phyloP scores from a whole-genome alignment of 306 rosid genomes.

The Pyrus pyrifolia region DNA sequence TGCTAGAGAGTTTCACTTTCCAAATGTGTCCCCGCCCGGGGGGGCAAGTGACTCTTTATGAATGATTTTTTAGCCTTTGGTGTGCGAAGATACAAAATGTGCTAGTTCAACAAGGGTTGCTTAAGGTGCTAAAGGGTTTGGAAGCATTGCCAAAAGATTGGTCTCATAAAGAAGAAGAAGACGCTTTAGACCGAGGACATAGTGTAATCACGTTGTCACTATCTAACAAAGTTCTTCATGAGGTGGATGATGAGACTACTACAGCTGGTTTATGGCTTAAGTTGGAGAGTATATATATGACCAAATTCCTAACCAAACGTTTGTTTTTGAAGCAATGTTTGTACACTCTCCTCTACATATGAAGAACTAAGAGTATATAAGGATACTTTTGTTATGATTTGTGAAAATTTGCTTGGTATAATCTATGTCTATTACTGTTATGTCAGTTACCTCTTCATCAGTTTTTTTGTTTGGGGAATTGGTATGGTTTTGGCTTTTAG shows the following conservation, averaged over 20 bases:
- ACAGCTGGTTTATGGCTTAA: background rate
- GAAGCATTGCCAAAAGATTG: background rate
- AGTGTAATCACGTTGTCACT: background rate
- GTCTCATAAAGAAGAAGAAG: background rate
- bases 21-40: too few species aligned
- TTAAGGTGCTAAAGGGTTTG: background rate
- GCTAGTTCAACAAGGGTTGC: background rate
- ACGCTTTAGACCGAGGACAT: background rate
- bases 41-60: too few species aligned
- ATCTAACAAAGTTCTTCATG: background rate
- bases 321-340: background rate
- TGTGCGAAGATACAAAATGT: background rate
- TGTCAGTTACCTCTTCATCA: background rate
- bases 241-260: background rate
- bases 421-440: too few species aligned
- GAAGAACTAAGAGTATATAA: too few species aligned
- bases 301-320: background rate
- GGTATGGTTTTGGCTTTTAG: background rate
- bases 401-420: too few species aligned
- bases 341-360: background rate
- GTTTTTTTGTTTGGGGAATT: background rate
- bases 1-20: too few species aligned
- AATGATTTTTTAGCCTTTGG: background rate
- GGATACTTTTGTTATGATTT: too few species aligned
- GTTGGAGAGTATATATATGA: background rate